These are phyloP conservation scores for Sarocladium kiliense DNA, from an alignment of 2,329 filamentous ascomycete species.

Conservation along the genomic window DNA sequence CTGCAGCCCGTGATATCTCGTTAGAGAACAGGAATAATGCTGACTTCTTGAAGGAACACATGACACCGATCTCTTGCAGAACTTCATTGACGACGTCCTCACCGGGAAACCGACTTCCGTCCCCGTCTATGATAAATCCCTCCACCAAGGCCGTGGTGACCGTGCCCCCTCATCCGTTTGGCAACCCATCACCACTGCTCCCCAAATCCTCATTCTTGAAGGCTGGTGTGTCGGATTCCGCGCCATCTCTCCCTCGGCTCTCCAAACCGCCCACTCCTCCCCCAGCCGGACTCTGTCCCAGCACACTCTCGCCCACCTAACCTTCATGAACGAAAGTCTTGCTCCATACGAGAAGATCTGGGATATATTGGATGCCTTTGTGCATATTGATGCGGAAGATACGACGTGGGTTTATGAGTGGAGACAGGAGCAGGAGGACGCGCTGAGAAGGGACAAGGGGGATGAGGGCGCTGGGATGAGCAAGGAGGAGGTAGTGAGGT, in stretches of 20 bases:
- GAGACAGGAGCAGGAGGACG: constrained; percentile 75
- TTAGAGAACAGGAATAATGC: too few relatives aligned
- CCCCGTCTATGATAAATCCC: constrained; percentile 80
- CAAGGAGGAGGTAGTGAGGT: constrained; percentile 69
- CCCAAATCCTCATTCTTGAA: constrained; percentile 71
- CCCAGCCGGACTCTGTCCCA: constrained; percentile 42
- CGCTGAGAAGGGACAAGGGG: constrained; percentile 60
- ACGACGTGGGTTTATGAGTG: constrained; percentile 75
- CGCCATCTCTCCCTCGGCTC: constrained; percentile 45
- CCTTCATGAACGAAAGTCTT: constrained; percentile 44
- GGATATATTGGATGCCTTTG: constrained; percentile 46
- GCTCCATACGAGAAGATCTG: constrained; percentile 43
- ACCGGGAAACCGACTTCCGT: constrained; percentile 48
- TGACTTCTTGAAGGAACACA: constrained; percentile 62
- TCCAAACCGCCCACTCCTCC: constrained; percentile 47
- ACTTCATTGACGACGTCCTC: constrained; percentile 57
- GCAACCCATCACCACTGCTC: constrained; percentile 46
- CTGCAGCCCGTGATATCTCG: too few relatives aligned
- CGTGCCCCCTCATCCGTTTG: constrained; percentile 59
- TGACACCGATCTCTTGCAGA: constrained; percentile 60
- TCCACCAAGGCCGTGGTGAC: constrained; percentile 71
- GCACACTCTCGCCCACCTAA: constrained; percentile 44
- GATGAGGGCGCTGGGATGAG: constrained; percentile 63
- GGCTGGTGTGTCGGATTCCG: constrained; percentile 90
- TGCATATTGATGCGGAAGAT: constrained; percentile 65